Conservation (phyloP, 2,329 filamentous ascomycete genomes). For the Blastomyces percursus region DNA sequence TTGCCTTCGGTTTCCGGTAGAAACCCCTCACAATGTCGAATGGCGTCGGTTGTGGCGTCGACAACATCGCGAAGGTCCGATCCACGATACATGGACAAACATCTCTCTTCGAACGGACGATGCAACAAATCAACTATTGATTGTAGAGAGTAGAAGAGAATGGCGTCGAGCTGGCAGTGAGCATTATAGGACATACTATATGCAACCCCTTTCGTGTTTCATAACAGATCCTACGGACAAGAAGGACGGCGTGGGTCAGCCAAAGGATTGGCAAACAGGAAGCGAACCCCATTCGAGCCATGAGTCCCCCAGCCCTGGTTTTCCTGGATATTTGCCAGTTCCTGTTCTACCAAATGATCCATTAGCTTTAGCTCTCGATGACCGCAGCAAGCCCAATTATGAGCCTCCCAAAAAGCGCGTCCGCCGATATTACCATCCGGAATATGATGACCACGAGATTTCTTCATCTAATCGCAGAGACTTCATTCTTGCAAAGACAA, state of each 20-base stretch:
- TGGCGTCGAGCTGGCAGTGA: slow-evolving; percentile 49
- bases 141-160: slow-evolving; percentile 59
- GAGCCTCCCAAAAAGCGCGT: slow-evolving; percentile 29
- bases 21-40: slow-evolving; percentile 35
- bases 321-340: slow-evolving; percentile 13
- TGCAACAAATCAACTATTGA: slow-evolving; percentile 44
- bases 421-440: slow-evolving; percentile 29
- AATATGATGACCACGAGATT: slow-evolving; percentile 24
- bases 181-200: slow-evolving; percentile 57
- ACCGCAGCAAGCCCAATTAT: slow-evolving; percentile 23
- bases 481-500: slow-evolving; percentile 36
- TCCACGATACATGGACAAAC: slow-evolving; percentile 64
- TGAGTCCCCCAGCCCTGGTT: slow-evolving; percentile 6
- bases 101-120: slow-evolving; percentile 54
- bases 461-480: slow-evolving; percentile 22
- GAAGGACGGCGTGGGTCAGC: not conserved
- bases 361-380: slow-evolving; percentile 20
- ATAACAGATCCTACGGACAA: slow-evolving; percentile 14
- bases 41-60: slow-evolving; percentile 52
- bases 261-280: not conserved
- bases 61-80: slow-evolving; percentile 56
- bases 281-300: not conserved
- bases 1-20: slow-evolving; percentile 52
- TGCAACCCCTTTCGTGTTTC: slow-evolving; percentile 27
- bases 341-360: slow-evolving; percentile 21